Evolutionary conservation across 805 yeast species (phyloP), one percentile per base, ranked within the genome.

Genomic region (Kuraishia ogatae): DNA sequence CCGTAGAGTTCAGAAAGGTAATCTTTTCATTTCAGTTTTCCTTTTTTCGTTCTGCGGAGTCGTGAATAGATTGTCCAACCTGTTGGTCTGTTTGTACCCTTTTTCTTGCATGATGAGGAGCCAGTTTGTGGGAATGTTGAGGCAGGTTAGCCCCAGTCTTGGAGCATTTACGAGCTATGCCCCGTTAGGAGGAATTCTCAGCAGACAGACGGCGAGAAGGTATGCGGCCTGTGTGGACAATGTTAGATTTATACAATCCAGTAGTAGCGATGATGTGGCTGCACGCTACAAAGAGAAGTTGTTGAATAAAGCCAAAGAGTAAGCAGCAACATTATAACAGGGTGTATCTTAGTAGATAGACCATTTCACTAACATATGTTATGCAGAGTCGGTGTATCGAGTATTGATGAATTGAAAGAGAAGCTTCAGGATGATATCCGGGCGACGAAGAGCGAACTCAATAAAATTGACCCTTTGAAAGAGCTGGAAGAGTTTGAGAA

Each of bases 401-500:
- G 74, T 39, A 69, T 88, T 2, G 81, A 82, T 6, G 87, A 87
- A 56, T 71, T 91, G 58, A 80, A 83, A 59, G 81, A 73, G 48
- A 81, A 79, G 58, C 69, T 85, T 59, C 83, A 85, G 62, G 86
- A 82, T 48, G 78, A 81, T 22, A 81, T 90, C 50, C 82, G 77
- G 43, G 64, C 68, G 39, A 79, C 75, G 51, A 85, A 83, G 64
- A 75, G 73, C 57, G 81, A 82, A 56, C 72, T 87, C 63, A 77
- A 75, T 64, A 80, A 75, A 55, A 69, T 87, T 15, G 96, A 89
- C 64, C 94, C 94, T 0, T 70, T 87, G 60, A 73, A 78, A 53
- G 88, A 84, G 57, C 69, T 86, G n/a, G 87, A 84, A 59, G 82
- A 79, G 48, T 71, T 59, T 53, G 72, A 69, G 56, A 72, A 72